These are phyloP conservation scores for Rhodotorula toruloides DNA, from an alignment of 768 basidiomycete species.

Conservation along the genomic window DNA sequence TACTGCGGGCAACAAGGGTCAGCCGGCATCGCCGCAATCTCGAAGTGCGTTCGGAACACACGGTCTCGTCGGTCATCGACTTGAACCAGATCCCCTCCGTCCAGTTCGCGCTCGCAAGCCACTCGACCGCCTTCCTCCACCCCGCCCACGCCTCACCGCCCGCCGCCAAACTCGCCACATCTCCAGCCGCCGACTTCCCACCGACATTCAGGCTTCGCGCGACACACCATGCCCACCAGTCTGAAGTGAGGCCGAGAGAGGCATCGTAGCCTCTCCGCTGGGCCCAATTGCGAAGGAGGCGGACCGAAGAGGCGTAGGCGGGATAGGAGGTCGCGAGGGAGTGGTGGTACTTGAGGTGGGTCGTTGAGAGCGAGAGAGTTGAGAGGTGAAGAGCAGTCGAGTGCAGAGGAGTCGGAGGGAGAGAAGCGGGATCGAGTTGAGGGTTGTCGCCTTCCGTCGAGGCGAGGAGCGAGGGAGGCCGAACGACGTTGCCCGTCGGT, in stretches of 20 bases:
- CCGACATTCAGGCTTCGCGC: conserved; percentile 32
- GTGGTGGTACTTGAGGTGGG: conserved; percentile 57
- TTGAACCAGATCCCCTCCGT: conserved; percentile 33
- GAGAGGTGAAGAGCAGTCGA: conserved; percentile 60
- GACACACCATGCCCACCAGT: conserved; percentile 36
- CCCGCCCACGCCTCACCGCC: conserved; percentile 38
- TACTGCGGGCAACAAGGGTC: background rate
- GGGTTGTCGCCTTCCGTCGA: conserved; percentile 25
- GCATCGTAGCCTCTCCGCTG: conserved; percentile 62
- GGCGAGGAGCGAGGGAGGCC: conserved; percentile 46
- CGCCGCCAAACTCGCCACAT: conserved; percentile 19
- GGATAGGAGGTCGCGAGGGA: conserved; percentile 54
- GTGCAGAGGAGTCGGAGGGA: conserved; percentile 67
- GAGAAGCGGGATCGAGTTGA: conserved; percentile 33
- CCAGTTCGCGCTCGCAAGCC: conserved; percentile 37
- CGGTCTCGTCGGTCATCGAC: conserved; percentile 14
- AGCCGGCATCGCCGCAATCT: conserved; percentile 12
- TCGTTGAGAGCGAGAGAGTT: conserved; percentile 48
- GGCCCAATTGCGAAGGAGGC: conserved; percentile 83
- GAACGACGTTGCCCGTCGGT: conserved; percentile 67
- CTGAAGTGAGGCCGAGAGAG: conserved; percentile 41
- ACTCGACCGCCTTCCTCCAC: conserved; percentile 38
- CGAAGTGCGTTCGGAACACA: background rate
- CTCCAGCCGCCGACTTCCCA: background rate
- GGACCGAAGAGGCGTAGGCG: conserved; percentile 66